Conservation (phyloP, 2,329 filamentous ascomycete species). For the Fusarium tanahbumbuense region DNA sequence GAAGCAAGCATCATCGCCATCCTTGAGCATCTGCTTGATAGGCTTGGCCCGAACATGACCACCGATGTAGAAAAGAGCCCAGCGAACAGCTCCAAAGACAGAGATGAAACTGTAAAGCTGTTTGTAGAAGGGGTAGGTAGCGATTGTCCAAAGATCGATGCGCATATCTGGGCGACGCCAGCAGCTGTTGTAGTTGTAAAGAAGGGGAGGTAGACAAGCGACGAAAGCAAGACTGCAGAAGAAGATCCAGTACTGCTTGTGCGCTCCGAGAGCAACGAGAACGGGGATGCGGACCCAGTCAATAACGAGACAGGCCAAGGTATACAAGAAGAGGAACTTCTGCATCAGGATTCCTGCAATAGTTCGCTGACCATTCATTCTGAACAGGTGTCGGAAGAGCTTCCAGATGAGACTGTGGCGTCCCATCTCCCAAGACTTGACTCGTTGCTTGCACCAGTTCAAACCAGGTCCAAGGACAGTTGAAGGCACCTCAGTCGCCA, state of each 20-base stretch:
- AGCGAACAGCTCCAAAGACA: conserved; percentile 2
- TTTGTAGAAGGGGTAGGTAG: conserved; percentile 1
- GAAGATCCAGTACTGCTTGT: conserved; percentile 15
- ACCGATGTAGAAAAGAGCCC: conserved; percentile 6
- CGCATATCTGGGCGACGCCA: conserved; percentile 7
- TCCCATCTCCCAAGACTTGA: conserved; percentile 37
- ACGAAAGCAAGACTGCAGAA: conserved; percentile 11
- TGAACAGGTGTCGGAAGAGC: conserved; percentile 3
- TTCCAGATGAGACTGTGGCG: conserved; percentile 26
- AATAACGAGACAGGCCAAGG: not conserved
- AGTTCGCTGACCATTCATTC: not conserved
- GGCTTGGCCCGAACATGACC: conserved; percentile 3
- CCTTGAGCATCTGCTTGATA: conserved; percentile 4
- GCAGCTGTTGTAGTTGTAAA: conserved; percentile 9
- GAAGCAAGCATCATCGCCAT: conserved; percentile 13
- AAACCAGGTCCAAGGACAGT: conserved; percentile 24
- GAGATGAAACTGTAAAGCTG: conserved; percentile 3
- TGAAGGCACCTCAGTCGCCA: not conserved
- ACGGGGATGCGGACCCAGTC: conserved; percentile 10
- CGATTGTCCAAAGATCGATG: not conserved
- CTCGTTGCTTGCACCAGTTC: conserved; percentile 38
- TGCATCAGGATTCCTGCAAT: not conserved
- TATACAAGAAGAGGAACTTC: not conserved
- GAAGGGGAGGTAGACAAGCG: not conserved
- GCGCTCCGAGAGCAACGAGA: not conserved